Percentiles rank a stretch among this genome's conserved stretches.
Conservation (phyloP, 345 rosid species). For the Heritiera littoralis region DNA sequence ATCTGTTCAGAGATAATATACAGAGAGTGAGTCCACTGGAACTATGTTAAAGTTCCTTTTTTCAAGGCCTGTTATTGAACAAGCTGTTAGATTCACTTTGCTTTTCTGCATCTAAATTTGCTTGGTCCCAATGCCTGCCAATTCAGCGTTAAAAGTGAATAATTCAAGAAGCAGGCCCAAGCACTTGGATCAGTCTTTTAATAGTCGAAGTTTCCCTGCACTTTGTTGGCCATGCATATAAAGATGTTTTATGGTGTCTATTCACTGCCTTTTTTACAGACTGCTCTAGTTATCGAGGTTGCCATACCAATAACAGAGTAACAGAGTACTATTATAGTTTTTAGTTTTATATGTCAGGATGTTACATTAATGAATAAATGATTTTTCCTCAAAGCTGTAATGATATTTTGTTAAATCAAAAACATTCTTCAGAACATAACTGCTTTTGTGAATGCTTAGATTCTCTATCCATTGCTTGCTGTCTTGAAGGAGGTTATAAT, state of each 20-base stretch:
- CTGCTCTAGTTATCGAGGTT: background rate
- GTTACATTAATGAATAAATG: constrained; percentile 4
- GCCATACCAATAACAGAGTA: background rate
- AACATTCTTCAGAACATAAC: constrained; percentile 24
- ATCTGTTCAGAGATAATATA: background rate
- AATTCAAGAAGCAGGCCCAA: background rate
- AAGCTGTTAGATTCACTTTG: background rate
- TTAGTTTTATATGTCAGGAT: background rate
- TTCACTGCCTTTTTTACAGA: background rate
- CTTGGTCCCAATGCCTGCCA: background rate
- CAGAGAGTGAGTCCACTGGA: background rate
- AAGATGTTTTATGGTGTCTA: background rate
- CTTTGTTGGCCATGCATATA: constrained; percentile 2
- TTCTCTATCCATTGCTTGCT: constrained; percentile 32
- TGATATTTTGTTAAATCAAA: constrained; percentile 17
- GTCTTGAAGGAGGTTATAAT: constrained; percentile 22
- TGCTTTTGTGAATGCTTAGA: constrained; percentile 23
- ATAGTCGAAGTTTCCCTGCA: background rate
- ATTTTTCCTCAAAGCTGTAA: background rate
- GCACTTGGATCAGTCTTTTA: background rate
- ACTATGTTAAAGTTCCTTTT: background rate
- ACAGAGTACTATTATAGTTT: background rate
- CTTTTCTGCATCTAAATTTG: background rate
- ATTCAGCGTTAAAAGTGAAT: background rate
- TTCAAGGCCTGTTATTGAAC: background rate